Evolutionary conservation across 306 rosid genomes (phyloP).

Genomic region (Fagus crenata): DNA sequence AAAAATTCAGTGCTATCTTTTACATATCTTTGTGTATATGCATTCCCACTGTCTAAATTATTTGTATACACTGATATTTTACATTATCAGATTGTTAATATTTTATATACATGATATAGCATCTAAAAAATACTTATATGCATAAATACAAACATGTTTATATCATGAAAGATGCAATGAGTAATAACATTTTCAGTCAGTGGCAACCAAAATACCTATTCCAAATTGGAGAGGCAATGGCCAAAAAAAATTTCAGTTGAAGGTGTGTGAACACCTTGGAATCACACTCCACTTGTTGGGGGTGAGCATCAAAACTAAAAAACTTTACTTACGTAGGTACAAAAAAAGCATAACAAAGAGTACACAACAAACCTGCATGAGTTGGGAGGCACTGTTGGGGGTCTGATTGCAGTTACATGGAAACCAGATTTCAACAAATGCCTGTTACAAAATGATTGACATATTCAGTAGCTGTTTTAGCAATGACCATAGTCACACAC

Average conservation of each 20-base stretch:
- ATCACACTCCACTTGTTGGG: background rate
- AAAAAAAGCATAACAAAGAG: slow-evolving; percentile 2
- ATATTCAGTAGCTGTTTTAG: slow-evolving; percentile 19
- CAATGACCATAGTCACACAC: background rate
- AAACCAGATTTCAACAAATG: slow-evolving; percentile 83
- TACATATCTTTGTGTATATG: background rate
- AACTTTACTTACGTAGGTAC: background rate
- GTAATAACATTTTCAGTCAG: background rate
- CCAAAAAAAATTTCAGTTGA: background rate
- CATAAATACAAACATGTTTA: too few species aligned
- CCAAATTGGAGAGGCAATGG: background rate
- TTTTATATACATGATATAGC: background rate
- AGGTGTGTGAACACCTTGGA: background rate
- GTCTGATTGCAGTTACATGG: slow-evolving; percentile 90
- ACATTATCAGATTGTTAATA: background rate
- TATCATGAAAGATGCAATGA: background rate
- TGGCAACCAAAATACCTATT: background rate
- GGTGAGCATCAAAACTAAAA: background rate
- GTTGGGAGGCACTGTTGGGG: slow-evolving; percentile 93
- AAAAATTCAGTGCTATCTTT: background rate
- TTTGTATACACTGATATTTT: background rate
- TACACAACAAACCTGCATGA: slow-evolving; percentile 76
- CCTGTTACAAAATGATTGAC: slow-evolving; percentile 46
- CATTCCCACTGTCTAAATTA: background rate
- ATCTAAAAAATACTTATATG: too few species aligned